phyloP scores from a whole-genome alignment of 2,329 filamentous ascomycete genomes.

The Phialemoniopsis sp. region DNA sequence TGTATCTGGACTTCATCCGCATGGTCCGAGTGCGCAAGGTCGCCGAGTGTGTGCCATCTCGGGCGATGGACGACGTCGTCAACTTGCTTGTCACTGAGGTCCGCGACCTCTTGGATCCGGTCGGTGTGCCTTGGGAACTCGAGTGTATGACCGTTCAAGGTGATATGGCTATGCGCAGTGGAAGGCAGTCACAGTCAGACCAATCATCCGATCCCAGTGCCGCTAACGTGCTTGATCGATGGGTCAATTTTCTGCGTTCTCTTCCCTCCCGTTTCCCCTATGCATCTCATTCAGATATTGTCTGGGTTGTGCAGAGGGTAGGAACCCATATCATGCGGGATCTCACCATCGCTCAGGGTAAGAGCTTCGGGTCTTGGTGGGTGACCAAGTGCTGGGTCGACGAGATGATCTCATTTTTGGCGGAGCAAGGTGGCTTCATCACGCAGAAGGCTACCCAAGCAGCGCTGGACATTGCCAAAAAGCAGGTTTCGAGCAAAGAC shows the following conservation, averaged over 20 bases:
- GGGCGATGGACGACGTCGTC: constrained; percentile 64
- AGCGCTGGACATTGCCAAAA: constrained; percentile 19
- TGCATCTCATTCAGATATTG: constrained; percentile 66
- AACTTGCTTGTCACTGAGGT: constrained; percentile 62
- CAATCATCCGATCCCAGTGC: constrained; percentile 33
- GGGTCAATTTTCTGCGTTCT: constrained; percentile 67
- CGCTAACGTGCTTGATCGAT: constrained; percentile 72
- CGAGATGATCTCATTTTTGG: constrained; percentile 88
- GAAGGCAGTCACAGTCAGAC: constrained; percentile 32
- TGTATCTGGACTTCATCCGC: constrained; percentile 88
- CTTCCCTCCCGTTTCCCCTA: constrained; percentile 71
- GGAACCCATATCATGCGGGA: constrained; percentile 77
- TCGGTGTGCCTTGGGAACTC: constrained; percentile 61
- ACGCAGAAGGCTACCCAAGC: constrained; percentile 41
- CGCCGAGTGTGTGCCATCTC: constrained; percentile 58
- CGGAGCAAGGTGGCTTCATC: constrained; percentile 87
- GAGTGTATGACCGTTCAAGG: constrained; percentile 59
- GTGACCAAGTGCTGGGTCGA: constrained; percentile 94
- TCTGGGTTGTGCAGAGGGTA: constrained; percentile 72
- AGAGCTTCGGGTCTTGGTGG: constrained; percentile 89
- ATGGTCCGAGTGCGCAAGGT: constrained; percentile 60
- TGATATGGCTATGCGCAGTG: constrained; percentile 46
- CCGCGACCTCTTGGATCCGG: constrained; percentile 65
- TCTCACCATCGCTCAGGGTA: constrained; percentile 71
- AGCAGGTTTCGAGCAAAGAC: constrained; percentile 29